A percentile compares a stretch with the other conserved stretches of the same genome.
Conservation (phyloP, 345 rosid species). For the rapeseed (Brassica napus) region DNA sequence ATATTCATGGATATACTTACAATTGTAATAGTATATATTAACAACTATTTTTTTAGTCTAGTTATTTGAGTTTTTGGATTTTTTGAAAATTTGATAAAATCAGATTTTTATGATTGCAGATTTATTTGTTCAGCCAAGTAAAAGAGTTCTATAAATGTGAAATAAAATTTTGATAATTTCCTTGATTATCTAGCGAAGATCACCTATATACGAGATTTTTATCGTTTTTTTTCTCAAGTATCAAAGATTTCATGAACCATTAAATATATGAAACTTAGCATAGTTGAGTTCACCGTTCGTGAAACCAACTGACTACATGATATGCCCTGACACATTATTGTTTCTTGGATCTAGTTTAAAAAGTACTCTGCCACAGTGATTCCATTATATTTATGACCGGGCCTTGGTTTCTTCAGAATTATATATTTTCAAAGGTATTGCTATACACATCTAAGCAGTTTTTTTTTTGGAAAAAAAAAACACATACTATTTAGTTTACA, state of each 20-base stretch:
- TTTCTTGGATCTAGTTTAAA: slow-evolving; percentile 1
- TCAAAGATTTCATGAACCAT: background rate
- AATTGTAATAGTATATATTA: background rate
- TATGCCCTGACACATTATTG: slow-evolving; percentile 2
- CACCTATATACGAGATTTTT: background rate
- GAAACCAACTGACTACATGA: slow-evolving; percentile 6
- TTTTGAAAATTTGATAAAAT: background rate
- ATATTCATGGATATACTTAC: background rate
- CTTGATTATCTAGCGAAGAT: background rate
- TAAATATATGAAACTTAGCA: slow-evolving; percentile 4
- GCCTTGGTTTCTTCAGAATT: background rate
- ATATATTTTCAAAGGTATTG: background rate
- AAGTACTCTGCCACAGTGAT: background rate
- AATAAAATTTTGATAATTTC: background rate
- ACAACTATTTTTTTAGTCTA: background rate
- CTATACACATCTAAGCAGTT: background rate
- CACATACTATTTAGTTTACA: background rate
- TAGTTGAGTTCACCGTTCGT: slow-evolving; percentile 5
- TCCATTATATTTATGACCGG: background rate
- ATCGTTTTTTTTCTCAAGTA: background rate
- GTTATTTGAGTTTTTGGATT: background rate
- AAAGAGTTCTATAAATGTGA: background rate
- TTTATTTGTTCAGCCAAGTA: background rate
- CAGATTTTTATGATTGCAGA: background rate
- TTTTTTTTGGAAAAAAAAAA: background rate